Base-by-base conservation (phyloP, 2,329 filamentous ascomycete species). In the Ceratocystis huliohia region DNA sequence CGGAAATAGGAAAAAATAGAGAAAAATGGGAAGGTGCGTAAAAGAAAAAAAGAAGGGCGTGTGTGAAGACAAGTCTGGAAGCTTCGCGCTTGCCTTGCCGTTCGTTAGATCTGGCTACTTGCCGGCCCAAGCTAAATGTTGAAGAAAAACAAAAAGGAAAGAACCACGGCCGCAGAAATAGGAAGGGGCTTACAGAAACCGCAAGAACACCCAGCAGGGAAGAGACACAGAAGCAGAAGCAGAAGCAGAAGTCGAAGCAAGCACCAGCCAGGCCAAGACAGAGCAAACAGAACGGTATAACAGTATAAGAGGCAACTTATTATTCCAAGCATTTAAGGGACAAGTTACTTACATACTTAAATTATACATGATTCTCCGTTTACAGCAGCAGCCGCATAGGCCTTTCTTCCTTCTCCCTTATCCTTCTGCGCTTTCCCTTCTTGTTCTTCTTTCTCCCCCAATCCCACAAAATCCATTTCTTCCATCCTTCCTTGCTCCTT, bases 311-410 rank as follows among this genome's bases (percentile, higher is more conserved):
- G 44, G 48, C 48, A 50, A 50, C 48, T 48, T 20, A 22, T 22
- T 48, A 22, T 22, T 7, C 17, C 48, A 6, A 50, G 48, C 15
- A 50, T 20, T 41, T 5, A 41, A 41, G 37, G 37, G 37, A 41
- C 37, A 41, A 5, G 37, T 13, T 41, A 41, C 37, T 10, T 17
- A 22, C 56, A 33, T n/a, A 64, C 53, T 17, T 33, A 28, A 57
- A 57, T 33, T 30, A 6, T 15, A 48, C 20, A 50, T 33, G 37
- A 30, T 53, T 48, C 17, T 5, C 13, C 73, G 72, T 71, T 69
- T 68, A 68, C 67, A 30, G n/a, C 15, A 45, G n/a, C 53, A 57
- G 53, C 6, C 53, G 10, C 13, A 28, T 7, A 57, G n/a, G 15
- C 7, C 59, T 50, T 30, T 53, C 22, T n/a, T 50, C 44, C 33